Conservation (phyloP, 768 basidiomycete species). For the Psilocybe subaeruginosa region DNA sequence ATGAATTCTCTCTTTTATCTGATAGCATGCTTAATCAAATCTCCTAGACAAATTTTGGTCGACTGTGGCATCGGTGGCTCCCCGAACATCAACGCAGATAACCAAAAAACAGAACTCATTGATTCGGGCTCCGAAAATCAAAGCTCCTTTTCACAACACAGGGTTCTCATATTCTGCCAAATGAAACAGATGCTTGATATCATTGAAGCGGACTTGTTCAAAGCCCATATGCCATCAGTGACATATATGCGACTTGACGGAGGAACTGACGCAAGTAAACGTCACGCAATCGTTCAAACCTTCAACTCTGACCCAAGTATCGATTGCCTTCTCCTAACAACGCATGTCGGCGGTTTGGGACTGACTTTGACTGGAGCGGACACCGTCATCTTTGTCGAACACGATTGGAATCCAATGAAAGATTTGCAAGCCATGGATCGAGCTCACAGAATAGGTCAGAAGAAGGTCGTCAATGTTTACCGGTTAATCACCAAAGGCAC, state of each 20-base stretch:
- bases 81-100: conserved; percentile 46
- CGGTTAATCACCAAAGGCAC: conserved; percentile 96
- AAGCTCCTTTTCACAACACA: conserved; percentile 85
- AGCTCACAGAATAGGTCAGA: conserved; percentile 97
- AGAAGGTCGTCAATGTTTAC: conserved; percentile 99
- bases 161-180: conserved; percentile 99
- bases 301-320: conserved; percentile 98
- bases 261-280: conserved; percentile 87
- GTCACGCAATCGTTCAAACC: conserved; percentile 96
- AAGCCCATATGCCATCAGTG: conserved; percentile 89
- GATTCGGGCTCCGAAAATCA: conserved; percentile 59
- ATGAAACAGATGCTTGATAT: conserved; percentile 99
- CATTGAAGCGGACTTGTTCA: conserved; percentile 93
- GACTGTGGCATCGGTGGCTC: conserved; percentile 91
- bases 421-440: conserved; percentile 99
- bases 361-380: conserved; percentile 97
- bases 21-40: background rate
- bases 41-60: conserved; percentile 79
- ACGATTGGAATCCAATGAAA: conserved; percentile 99
- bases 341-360: conserved; percentile 95
- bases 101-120: conserved; percentile 67
- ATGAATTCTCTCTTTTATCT: conserved; percentile 27
- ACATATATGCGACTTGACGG: conserved; percentile 99
- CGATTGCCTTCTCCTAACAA: conserved; percentile 93
- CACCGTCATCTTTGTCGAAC: conserved; percentile 99